Base-by-base conservation (phyloP, 2,329 filamentous ascomycete species). In the Seiridium cupressi region DNA sequence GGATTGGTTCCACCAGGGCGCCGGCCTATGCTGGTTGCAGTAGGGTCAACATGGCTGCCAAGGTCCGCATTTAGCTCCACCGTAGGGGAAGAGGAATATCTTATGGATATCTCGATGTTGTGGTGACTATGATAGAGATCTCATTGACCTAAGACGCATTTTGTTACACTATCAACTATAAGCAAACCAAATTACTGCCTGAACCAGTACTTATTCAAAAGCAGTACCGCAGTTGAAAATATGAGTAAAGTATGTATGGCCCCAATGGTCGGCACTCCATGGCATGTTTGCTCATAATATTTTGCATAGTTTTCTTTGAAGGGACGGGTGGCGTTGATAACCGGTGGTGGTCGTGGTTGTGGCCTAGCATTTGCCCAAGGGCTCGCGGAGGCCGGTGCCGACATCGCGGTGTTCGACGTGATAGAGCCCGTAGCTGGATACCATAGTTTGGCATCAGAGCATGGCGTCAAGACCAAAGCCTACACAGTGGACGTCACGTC, bases 351-450 rank as follows among this genome's bases (percentile, higher is more conserved):
- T 6, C 68, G 79, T 36, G 80, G 80, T 26, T 78, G 76, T 55
- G 80, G 80, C 1, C 71, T 81, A 2, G 74, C 77, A 1, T 80
- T 81, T 63, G 78, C 77, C 2, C 67, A 76, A 47, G 78, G 75
- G 1, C 70, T 80, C 0, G 78, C 78, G 11, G 79, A 81, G 64
- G 77, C 77, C 8, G 79, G 78, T 3, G 79, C 79, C 3, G 71
- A 81, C 60, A 68, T 81, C 5, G 78, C 77, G n/a, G 71, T 81
- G 44, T 80, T 81, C 61, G 78, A 82, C 62, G 66, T 81, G 11
- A 77, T 80, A 55, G 69, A 73, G 26, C 78, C 73, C 0, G 71
- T 70, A 0, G 61, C 69, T 0, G 74, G 66, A 7, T 79, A 81
- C 49, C 65, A 75, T 48, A 70, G 73, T 4, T 75, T 82, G 31